Conservation (phyloP, 148 eudicot species). For the Rhododendron henanense region DNA sequence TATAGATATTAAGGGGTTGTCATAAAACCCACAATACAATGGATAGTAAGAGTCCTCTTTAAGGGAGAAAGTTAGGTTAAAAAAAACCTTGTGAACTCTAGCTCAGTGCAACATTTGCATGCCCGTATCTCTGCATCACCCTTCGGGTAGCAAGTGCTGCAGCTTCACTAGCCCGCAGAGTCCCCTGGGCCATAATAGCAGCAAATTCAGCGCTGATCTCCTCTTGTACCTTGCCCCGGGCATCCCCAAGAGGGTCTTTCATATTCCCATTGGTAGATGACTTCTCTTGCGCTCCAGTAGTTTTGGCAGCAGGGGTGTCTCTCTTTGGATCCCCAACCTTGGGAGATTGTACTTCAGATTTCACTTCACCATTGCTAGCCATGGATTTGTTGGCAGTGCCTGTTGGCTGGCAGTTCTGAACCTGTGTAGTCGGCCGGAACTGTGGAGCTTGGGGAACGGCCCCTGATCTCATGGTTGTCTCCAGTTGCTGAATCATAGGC, state of each 20-base stretch:
- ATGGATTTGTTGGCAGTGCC: constrained; percentile 8
- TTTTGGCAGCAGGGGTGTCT: constrained; percentile 26
- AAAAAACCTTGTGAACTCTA: constrained; percentile 11
- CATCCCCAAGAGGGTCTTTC: constrained; percentile 66
- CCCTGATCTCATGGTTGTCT: constrained; percentile 74
- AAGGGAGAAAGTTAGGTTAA: background rate
- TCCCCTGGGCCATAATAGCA: constrained; percentile 80
- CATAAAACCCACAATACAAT: background rate
- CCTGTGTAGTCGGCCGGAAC: constrained; percentile 44
- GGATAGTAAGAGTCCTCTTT: background rate
- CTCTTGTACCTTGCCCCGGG: constrained; percentile 80
- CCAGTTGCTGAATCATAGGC: constrained; percentile 91
- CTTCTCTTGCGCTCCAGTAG: constrained; percentile 21
- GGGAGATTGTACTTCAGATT: constrained; percentile 18
- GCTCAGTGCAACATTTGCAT: constrained; percentile 42
- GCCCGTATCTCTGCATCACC: constrained; percentile 83
- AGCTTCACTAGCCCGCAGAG: constrained; percentile 88
- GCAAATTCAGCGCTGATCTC: constrained; percentile 79
- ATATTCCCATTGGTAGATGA: constrained; percentile 16
- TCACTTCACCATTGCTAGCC: constrained; percentile 2
- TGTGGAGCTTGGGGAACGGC: constrained; percentile 92
- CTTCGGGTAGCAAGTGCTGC: constrained; percentile 85
- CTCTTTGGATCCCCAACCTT: constrained; percentile 16
- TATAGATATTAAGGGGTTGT: background rate
- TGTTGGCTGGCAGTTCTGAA: constrained; percentile 17